Evolutionary conservation across 1,139 yeast genomes (phyloP), one percentile per base, ranked within the genome.

Genomic region (Pichia sp.): DNA sequence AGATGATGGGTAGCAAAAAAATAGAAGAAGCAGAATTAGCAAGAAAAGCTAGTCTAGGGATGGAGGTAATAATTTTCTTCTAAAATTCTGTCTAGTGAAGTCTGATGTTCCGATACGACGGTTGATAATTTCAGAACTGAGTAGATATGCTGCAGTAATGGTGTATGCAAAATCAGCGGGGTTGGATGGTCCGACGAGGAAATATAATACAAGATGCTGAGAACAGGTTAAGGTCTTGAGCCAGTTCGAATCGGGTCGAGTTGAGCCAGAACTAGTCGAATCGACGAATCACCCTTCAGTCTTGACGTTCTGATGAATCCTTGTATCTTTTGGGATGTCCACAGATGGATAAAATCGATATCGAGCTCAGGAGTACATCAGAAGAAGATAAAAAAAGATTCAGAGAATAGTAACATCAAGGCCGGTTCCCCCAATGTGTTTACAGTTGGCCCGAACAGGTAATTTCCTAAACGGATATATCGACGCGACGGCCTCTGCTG

Each of bases 361-460:
- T 31, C 12, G 16, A 21, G 18, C 30, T 8, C 25, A 23, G n/a
- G 3, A 42, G 26, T 21, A 2, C 45, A 21, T 21, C 10, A 22
- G 21, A 41, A 6, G 30, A 25, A 13, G 2, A n/a, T n/a, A 31
- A 31, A 31, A 31, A 31, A 31, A 31, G 41, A 10, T 39, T 8
- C 18, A 39, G 26, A 16, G 25, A 19, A 12, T n/a, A 16, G 41
- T 22, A 39, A 19, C 25, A 22, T 19, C n/a, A 21, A 16, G 13
- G n/a, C 3, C 28, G 13, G 12, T 23, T 19, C 37, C 37, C 21
- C 25, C 19, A 3, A 26, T 2, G 9, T 48, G 51, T 48, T 44
- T 44, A 48, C 41, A 23, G 34, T 44, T 44, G 23, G 23, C 51
- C 48, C 7, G 16, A 44, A 48, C 13, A 34, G 51, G 51, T 19